Evolutionary conservation across 148 eudicot genomes (phyloP).

Genomic region (Vaccinium myrtillus): DNA sequence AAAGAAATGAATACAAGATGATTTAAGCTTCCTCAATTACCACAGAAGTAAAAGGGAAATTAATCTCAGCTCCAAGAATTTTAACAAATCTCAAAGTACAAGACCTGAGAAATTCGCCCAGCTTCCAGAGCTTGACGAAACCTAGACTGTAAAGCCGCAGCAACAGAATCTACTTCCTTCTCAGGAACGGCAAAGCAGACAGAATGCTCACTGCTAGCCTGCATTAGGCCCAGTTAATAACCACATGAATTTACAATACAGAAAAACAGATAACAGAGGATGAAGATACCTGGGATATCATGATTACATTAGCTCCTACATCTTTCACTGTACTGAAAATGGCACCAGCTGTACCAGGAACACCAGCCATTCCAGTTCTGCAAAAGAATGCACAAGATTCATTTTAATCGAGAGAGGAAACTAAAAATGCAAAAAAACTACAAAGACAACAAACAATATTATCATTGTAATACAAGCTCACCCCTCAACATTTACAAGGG

Average conservation of each 20-base stretch:
- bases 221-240: constrained; percentile 27
- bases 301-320: constrained; percentile 96
- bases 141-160: constrained; percentile 72
- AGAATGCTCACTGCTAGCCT: constrained; percentile 99
- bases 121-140: constrained; percentile 89
- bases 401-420: constrained; percentile 16
- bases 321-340: constrained; percentile 90
- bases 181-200: constrained; percentile 99
- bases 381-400: constrained; percentile 15
- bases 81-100: background rate
- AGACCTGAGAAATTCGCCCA: constrained; percentile 97
- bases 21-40: background rate
- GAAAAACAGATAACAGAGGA: background rate
- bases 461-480: constrained; percentile 29
- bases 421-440: constrained; percentile 1
- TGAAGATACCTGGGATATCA: constrained; percentile 86
- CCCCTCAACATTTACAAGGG: constrained; percentile 98
- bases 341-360: constrained; percentile 96
- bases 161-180: constrained; percentile 88
- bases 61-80: background rate
- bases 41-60: background rate
- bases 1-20: background rate
- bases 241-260: constrained; percentile 10
- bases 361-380: constrained; percentile 99
- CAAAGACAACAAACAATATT: background rate